Conservation (phyloP, 768 basidiomycete species). For the Russula lepida region DNA sequence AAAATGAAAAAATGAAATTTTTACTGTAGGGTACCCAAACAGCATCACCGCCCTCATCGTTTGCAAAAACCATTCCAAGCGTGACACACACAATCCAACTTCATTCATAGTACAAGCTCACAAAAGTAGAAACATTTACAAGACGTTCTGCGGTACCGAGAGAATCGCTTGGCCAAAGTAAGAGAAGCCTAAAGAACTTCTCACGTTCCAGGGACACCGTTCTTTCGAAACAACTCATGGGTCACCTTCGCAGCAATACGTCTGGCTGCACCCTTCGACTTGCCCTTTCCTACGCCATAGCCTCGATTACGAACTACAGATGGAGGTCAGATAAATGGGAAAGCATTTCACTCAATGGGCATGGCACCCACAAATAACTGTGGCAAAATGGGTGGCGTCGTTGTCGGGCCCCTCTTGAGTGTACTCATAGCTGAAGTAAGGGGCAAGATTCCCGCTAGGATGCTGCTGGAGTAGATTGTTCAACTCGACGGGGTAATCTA, state of each 20-base stretch:
- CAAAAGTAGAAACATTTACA: neutral
- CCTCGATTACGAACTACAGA: neutral
- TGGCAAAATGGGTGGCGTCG: neutral
- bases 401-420: neutral
- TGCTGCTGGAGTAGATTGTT: conserved; percentile 1
- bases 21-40: neutral
- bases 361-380: neutral
- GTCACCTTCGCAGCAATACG: neutral
- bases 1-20: neutral
- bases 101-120: neutral
- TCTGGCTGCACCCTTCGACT: neutral
- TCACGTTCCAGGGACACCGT: neutral
- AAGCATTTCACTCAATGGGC: neutral
- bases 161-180: neutral
- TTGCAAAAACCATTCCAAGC: neutral
- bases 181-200: no score
- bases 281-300: neutral
- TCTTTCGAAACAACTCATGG: neutral
- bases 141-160: neutral
- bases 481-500: neutral
- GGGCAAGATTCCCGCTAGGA: neutral
- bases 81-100: no score
- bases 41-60: neutral
- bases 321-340: neutral
- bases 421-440: neutral